Percentiles rank a stretch among this genome's conserved stretches.
These are phyloP conservation scores for Prunus mongolica DNA, from an alignment of 306 rosid genomes.

Conservation along the genomic window DNA sequence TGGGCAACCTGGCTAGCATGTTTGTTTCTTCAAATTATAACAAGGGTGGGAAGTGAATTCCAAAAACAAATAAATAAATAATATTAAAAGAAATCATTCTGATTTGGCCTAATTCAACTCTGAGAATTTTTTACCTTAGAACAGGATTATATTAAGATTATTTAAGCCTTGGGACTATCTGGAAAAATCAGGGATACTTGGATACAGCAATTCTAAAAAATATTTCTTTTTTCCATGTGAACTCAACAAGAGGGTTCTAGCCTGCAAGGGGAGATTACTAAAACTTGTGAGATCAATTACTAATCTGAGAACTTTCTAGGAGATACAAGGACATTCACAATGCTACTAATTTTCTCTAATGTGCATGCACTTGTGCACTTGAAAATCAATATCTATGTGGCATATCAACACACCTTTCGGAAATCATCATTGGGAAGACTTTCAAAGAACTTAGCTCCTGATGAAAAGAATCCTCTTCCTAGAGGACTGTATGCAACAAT, in stretches of 20 bases:
- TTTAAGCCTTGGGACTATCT: neutral
- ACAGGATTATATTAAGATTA: neutral
- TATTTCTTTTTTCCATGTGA: neutral
- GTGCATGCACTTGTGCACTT: neutral
- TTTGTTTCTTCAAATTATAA: too few species aligned
- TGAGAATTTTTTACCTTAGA: neutral
- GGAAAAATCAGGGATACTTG: neutral
- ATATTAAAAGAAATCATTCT: neutral
- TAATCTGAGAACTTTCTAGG: neutral
- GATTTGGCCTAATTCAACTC: neutral
- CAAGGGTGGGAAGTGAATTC: too few species aligned
- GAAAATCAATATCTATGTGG: neutral
- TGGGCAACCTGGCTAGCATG: too few species aligned
- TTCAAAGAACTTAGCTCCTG: slow-evolving; percentile 42
- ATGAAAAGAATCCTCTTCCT: slow-evolving; percentile 61
- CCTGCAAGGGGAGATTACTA: neutral
- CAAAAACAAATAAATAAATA: too few species aligned
- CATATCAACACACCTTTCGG: slow-evolving; percentile 41
- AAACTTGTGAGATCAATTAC: neutral
- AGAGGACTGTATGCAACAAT: slow-evolving; percentile 66
- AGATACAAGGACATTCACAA: neutral
- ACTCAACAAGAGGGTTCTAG: neutral
- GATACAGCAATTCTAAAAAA: neutral
- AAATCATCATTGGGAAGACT: slow-evolving; percentile 23
- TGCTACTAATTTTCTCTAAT: neutral